Conservation (phyloP, 805 yeast genomes). For the Lachancea fermentati region DNA sequence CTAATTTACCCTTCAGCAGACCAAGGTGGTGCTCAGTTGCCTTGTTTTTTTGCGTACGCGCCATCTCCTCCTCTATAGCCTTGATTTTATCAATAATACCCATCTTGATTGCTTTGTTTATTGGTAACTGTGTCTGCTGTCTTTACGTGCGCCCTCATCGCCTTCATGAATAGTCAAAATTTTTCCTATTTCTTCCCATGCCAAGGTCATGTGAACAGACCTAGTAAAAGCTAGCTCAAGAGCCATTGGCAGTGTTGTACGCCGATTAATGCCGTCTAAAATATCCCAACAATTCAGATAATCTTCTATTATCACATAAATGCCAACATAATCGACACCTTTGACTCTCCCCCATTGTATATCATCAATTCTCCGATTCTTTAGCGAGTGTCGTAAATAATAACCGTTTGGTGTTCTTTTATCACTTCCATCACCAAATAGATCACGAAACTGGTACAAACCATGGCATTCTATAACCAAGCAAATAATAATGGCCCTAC, state of each 20-base stretch:
- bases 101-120: slow-evolving; percentile 16
- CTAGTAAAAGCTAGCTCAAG: too few relatives aligned
- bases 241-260: too few relatives aligned
- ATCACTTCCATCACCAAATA: slow-evolving; percentile 7
- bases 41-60: slow-evolving; percentile 93
- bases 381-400: too few relatives aligned
- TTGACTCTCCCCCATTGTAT: too few relatives aligned
- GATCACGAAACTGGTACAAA: too few relatives aligned
- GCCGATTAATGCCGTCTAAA: too few relatives aligned
- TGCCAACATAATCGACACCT: too few relatives aligned
- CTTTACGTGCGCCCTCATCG: slow-evolving; percentile 15
- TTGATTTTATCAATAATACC: slow-evolving; percentile 63
- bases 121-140: not conserved
- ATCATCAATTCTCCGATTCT: too few relatives aligned
- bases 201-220: too few relatives aligned
- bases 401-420: slow-evolving; percentile 9
- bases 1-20: slow-evolving; percentile 87
- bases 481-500: slow-evolving; percentile 1
- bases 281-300: too few relatives aligned
- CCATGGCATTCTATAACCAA: slow-evolving; percentile 10
- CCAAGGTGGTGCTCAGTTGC: slow-evolving; percentile 98
- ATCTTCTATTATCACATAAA: too few relatives aligned
- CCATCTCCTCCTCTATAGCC: slow-evolving; percentile 87
- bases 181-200: too few relatives aligned
- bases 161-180: not conserved